phyloP scores from a whole-genome alignment of 2,329 filamentous ascomycete genomes.

The Paracoccidioides brasiliensis region DNA sequence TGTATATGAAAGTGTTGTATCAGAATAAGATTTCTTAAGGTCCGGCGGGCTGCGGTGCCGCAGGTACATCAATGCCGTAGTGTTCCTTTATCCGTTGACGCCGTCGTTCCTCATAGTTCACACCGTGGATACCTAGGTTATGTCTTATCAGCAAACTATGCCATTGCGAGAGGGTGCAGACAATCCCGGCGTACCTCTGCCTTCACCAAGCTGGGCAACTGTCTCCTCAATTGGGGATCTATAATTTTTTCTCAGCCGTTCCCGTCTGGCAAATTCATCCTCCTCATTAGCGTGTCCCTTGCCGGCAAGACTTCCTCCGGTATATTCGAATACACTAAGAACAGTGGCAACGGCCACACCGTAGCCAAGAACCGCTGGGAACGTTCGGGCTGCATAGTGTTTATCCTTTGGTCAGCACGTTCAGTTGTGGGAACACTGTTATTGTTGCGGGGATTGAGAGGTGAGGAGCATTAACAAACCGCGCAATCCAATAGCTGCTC shows the following conservation, averaged over 20 bases:
- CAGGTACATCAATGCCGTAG: slow-evolving; percentile 74
- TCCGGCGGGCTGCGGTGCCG: slow-evolving; percentile 35
- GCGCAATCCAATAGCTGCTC: slow-evolving; percentile 56
- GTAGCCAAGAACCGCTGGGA: slow-evolving; percentile 58
- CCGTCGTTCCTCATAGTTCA: slow-evolving; percentile 75
- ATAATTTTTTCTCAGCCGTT: slow-evolving; percentile 58
- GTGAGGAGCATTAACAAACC: slow-evolving; percentile 39
- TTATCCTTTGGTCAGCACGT: background rate
- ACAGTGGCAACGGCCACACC: slow-evolving; percentile 46
- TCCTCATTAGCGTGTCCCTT: slow-evolving; percentile 43
- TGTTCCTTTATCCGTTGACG: slow-evolving; percentile 68
- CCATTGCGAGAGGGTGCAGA: background rate
- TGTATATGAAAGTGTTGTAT: slow-evolving; percentile 1
- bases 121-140: slow-evolving; percentile 57
- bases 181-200: slow-evolving; percentile 51
- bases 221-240: slow-evolving; percentile 68
- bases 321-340: slow-evolving; percentile 54
- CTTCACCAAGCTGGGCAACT: slow-evolving; percentile 69
- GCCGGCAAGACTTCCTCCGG: slow-evolving; percentile 49
- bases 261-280: slow-evolving; percentile 65
- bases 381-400: slow-evolving; percentile 42
- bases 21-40: slow-evolving; percentile 21
- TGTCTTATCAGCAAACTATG: slow-evolving; percentile 7
- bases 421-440: background rate
- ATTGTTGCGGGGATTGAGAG: slow-evolving; percentile 14